Evolutionary conservation across 305 asterid genomes (phyloP).

Genomic region (Solanum hybrid): DNA sequence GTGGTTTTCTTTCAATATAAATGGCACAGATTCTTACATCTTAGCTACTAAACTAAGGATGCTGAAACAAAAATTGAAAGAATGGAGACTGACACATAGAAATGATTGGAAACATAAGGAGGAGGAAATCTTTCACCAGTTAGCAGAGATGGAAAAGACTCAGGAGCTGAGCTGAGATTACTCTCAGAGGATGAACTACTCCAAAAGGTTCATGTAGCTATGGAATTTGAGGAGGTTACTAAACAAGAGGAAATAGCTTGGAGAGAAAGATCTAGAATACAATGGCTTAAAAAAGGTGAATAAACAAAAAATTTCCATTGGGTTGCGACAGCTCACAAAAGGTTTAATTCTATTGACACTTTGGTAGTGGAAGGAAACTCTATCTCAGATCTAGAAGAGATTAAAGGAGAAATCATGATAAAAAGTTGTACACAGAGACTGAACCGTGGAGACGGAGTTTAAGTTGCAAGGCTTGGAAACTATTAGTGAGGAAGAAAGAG

Average conservation of each 20-base stretch:
- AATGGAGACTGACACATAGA: neutral
- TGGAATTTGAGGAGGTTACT: neutral
- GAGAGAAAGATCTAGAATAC: neutral
- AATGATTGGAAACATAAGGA: neutral
- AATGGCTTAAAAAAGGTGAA: neutral
- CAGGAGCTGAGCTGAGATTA: neutral
- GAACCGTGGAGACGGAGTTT: neutral
- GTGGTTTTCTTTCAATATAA: neutral
- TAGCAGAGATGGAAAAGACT: neutral
- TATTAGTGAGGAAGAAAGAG: neutral
- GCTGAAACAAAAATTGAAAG: neutral
- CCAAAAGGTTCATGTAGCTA: neutral
- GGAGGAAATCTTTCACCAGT: neutral
- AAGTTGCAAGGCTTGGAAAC: neutral
- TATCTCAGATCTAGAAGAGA: neutral
- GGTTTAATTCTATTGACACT: neutral
- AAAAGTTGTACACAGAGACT: neutral
- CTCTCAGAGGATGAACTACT: neutral
- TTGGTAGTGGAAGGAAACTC: neutral
- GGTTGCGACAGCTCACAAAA: neutral
- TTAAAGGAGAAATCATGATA: neutral
- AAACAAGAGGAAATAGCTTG: neutral
- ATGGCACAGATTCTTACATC: neutral
- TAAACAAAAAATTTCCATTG: neutral
- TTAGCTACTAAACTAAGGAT: neutral